These are phyloP conservation scores for Pichia heedii DNA, from an alignment of 805 yeast species.

Conservation along the genomic window DNA sequence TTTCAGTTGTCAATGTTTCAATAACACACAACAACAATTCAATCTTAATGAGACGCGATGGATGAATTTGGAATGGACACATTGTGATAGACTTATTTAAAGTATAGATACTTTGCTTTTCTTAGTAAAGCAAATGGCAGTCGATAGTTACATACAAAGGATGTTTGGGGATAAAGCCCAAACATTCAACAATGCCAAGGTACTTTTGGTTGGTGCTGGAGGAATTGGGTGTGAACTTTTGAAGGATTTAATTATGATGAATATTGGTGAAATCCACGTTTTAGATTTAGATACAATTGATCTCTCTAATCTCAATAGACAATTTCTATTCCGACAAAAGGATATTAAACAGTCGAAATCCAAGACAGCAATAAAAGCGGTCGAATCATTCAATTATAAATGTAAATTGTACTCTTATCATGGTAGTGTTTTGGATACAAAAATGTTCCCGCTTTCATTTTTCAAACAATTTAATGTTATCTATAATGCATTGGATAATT, in stretches of 20 bases:
- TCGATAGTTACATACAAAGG: conserved; percentile 29
- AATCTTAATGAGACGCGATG: no score
- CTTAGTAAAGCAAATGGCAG: no score
- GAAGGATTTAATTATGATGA: conserved; percentile 69
- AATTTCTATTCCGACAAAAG: conserved; percentile 78
- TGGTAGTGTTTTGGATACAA: conserved; percentile 78
- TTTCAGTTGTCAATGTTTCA: no score
- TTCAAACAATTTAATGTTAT: conserved; percentile 66
- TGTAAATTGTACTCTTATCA: conserved; percentile 69
- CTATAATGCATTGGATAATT: conserved; percentile 88
- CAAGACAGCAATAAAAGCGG: conserved; percentile 75
- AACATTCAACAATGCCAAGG: conserved; percentile 36
- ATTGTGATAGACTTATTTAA: no score
- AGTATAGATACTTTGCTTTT: no score
- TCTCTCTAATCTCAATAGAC: conserved; percentile 84
- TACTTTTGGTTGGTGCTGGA: conserved; percentile 88
- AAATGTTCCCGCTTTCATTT: conserved; percentile 66
- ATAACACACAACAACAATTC: no score
- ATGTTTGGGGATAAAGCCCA: conserved; percentile 34
- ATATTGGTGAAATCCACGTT: conserved; percentile 79
- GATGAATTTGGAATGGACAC: no score
- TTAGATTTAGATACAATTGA: conserved; percentile 97
- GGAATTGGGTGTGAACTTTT: conserved; percentile 92
- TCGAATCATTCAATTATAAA: conserved; percentile 56
- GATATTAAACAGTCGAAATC: conserved; percentile 90